Conservation (phyloP, 352 stramenopile genomes). For the Phytophthora pini region DNA sequence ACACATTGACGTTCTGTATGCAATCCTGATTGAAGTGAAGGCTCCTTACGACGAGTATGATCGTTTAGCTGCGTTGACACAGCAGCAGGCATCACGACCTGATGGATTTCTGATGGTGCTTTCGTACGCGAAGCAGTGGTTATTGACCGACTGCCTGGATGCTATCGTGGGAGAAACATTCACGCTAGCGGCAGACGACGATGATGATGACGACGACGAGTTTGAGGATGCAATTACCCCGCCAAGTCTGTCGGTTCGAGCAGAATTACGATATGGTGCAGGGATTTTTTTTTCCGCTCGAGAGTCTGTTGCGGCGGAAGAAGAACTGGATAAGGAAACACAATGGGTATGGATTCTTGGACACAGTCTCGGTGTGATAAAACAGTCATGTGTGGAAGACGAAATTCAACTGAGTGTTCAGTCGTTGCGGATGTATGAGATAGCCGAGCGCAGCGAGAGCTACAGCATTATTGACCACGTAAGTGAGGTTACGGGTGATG, state of each 20-base stretch:
- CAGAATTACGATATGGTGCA: conserved; percentile 53
- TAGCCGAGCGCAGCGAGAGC: conserved; percentile 32
- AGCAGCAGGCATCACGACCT: conserved; percentile 75
- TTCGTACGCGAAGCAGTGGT: conserved; percentile 87
- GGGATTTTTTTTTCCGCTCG: conserved; percentile 61
- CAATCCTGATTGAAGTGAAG: conserved; percentile 88
- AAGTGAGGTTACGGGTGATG: conserved; percentile 9
- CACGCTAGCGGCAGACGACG: conserved; percentile 52
- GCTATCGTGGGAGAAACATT: conserved; percentile 56
- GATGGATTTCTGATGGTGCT: conserved; percentile 88
- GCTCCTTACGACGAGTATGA: conserved; percentile 89
- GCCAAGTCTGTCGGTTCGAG: conserved; percentile 72
- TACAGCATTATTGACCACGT: conserved; percentile 54
- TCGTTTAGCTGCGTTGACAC: conserved; percentile 66
- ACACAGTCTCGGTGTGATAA: conserved; percentile 54
- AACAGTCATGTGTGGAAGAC: conserved; percentile 87
- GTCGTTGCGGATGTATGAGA: conserved; percentile 66
- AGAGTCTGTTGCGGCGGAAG: conserved; percentile 17
- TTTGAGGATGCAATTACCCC: conserved; percentile 90
- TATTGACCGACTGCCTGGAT: conserved; percentile 81
- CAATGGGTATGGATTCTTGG: conserved; percentile 73
- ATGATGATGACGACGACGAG: conserved; percentile 83
- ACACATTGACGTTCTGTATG: conserved; percentile 87
- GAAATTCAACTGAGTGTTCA: conserved; percentile 74
- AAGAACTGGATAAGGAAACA: conserved; percentile 18